Percentiles rank a stretch among this genome's conserved stretches.
Evolutionary conservation across 257 asterid species (phyloP).

Genomic region (Nicotiana obtusifolia): DNA sequence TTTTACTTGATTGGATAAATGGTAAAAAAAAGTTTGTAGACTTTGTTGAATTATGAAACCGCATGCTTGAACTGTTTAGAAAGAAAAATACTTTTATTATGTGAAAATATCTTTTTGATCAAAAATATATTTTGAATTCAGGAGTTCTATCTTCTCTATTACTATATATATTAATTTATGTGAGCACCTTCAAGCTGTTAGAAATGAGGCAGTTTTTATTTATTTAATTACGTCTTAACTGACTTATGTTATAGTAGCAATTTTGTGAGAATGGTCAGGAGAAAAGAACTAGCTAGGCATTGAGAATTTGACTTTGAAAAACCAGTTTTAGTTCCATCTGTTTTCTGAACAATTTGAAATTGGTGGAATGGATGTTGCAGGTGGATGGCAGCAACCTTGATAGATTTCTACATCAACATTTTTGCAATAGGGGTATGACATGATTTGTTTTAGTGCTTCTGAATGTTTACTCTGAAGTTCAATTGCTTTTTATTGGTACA

Average conservation of each 20-base stretch:
- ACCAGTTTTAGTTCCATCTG: background rate
- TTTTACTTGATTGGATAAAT: background rate
- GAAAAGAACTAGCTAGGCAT: background rate
- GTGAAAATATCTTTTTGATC: too few relatives aligned
- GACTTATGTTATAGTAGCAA: background rate
- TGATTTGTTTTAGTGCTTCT: constrained; percentile 3
- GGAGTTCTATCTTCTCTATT: background rate
- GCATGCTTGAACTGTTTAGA: background rate
- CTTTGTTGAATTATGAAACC: background rate
- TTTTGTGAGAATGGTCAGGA: background rate
- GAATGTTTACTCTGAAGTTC: background rate
- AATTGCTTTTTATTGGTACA: background rate
- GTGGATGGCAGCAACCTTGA: constrained; percentile 74
- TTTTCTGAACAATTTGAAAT: background rate
- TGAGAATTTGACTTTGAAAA: background rate
- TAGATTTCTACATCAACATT: constrained; percentile 61
- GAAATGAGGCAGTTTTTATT: background rate
- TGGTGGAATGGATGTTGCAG: constrained; percentile 30
- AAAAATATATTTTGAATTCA: background rate
- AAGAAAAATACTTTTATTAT: background rate
- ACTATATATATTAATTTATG: background rate
- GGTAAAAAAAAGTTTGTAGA: too few relatives aligned
- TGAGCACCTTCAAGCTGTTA: background rate
- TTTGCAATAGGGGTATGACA: constrained; percentile 54
- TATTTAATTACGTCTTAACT: background rate